These are phyloP conservation scores for Chenopodium quinoa DNA, from an alignment of 148 eudicot genomes.

Conservation along the genomic window DNA sequence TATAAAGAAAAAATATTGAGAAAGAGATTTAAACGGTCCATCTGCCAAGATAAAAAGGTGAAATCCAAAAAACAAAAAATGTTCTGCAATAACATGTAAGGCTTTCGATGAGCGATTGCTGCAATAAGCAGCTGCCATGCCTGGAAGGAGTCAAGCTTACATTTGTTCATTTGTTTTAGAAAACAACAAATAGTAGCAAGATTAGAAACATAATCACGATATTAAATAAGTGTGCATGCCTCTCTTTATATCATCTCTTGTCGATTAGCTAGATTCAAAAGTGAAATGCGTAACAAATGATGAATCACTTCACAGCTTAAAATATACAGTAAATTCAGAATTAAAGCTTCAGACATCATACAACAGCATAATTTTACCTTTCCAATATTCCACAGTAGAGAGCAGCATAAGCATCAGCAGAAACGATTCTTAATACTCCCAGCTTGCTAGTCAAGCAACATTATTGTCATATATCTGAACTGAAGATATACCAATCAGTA, in stretches of 20 bases:
- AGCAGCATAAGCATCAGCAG: not conserved
- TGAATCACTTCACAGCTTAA: not conserved
- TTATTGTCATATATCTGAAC: not conserved
- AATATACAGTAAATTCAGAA: not conserved
- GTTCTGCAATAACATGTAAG: not conserved
- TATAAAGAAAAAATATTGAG: not conserved
- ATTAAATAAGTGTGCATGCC: not conserved
- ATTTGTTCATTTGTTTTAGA: not conserved
- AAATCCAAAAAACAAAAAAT: not conserved
- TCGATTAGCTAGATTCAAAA: not conserved
- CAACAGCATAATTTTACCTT: not conserved
- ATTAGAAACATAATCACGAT: not conserved
- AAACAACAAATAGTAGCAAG: not conserved
- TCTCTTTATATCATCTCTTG: not conserved
- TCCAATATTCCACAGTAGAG: not conserved
- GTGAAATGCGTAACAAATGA: not conserved
- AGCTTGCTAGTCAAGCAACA: not conserved
- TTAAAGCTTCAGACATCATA: not conserved
- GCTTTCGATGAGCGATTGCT: not conserved
- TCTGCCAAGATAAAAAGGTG: not conserved
- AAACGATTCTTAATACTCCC: not conserved
- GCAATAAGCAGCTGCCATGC: not conserved
- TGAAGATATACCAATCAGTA: not conserved
- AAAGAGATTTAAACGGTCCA: not conserved
- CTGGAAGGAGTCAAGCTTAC: not conserved